Evolutionary conservation across 441 rosid genomes (phyloP), one percentile per base, ranked within the genome.

Genomic region (Oxalis stricta): DNA sequence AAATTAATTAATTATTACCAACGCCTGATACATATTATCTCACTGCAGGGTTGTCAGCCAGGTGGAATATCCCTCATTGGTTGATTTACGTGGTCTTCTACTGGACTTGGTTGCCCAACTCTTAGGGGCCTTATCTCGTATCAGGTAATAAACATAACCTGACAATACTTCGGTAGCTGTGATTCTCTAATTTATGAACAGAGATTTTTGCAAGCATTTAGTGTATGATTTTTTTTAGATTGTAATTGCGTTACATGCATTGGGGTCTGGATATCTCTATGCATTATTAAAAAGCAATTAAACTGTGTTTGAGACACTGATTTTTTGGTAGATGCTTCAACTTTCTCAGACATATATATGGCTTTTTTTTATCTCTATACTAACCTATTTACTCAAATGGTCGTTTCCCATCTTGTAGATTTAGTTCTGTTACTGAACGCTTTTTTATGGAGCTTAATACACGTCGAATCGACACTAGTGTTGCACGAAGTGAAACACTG

Each of bases 81-180:
- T 92, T 51, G 99, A 92, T 79, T 76, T 87, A 71, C 79, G 99
- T 18, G 91, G 99, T 55, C 94, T 92, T 41, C 95, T 92, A 48
- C 69, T 92, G 57, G 96, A 92, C 61, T 60, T 92, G 66, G 99
- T 92, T 61, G 95, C 96, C 55, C 99, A 92, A 61, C 94, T 92
- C 55, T 66, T 92, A 45, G 99, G 99, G 61, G 96, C 99, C 63
- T 72, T 92, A 52, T 92, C 96, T 52, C 92, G 89, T 38, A 92
- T 92, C 70, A 86, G 99, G 99, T 86, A 66, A 56, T 51, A 41
- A 14, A 6, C 29, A 23, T 57, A 18, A 38, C 35, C 55, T 29
- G 36, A 39, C 41, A 17, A 23, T 38, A 40, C 46, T 61, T 41
- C 47, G 46, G 18, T 39, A 31, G 38, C 40, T 5, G 11, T 44